These are phyloP conservation scores for Aspergillus biplanus DNA, from an alignment of 495 filamentous ascomycete species.

Conservation along the genomic window DNA sequence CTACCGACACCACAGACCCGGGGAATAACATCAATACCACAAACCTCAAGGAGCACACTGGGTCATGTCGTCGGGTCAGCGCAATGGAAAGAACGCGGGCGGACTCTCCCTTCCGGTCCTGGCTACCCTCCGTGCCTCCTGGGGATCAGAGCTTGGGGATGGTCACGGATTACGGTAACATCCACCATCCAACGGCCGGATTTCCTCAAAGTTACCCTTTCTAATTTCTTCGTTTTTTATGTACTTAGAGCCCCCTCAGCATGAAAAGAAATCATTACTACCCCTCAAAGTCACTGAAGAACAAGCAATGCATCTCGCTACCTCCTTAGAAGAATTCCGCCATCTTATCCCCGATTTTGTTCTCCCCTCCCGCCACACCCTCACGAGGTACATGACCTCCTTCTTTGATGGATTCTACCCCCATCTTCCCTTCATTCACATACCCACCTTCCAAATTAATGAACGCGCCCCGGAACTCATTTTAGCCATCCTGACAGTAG, in stretches of 20 bases:
- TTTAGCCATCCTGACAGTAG: conserved; percentile 6
- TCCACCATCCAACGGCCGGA: conserved; percentile 5
- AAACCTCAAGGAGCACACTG: conserved; percentile 27
- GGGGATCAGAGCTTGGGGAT: conserved; percentile 42
- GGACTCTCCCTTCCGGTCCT: conserved; percentile 45
- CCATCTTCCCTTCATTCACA: conserved; percentile 20
- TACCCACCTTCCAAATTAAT: conserved; percentile 12
- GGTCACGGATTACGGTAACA: conserved; percentile 40
- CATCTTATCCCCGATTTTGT: conserved; percentile 44
- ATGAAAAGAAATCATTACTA: conserved; percentile 25
- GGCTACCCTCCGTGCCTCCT: conserved; percentile 44
- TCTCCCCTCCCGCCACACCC: conserved; percentile 42
- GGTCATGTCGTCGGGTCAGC: conserved; percentile 23
- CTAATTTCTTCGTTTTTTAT: conserved; percentile 1
- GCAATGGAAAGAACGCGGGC: conserved; percentile 37
- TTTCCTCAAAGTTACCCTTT: not conserved
- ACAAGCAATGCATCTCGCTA: conserved; percentile 39
- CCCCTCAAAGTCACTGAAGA: conserved; percentile 42
- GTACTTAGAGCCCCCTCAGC: conserved; percentile 36
- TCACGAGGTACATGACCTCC: conserved; percentile 39
- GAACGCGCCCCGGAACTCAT: conserved; percentile 13
- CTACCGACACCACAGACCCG: conserved; percentile 31
- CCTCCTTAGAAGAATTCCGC: conserved; percentile 41
- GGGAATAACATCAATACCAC: conserved; percentile 2
- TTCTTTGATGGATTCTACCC: conserved; percentile 18